Conservation (phyloP, 441 rosid genomes). For the Melastoma candidum region DNA sequence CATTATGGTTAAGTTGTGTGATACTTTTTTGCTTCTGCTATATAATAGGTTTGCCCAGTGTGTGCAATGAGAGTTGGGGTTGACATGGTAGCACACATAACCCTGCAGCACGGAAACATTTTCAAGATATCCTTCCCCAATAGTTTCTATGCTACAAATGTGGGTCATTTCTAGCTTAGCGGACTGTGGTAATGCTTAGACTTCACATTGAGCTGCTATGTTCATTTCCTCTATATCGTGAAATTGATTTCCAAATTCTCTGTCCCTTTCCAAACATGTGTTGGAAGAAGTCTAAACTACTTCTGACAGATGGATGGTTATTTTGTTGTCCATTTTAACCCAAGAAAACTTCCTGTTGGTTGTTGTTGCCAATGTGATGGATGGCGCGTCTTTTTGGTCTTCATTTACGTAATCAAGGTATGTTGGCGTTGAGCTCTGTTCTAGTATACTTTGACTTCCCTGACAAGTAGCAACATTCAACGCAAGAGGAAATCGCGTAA, state of each 20-base stretch:
- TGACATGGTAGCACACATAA: conserved; percentile 34
- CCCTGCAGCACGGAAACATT: conserved; percentile 24
- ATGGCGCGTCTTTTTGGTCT: not conserved
- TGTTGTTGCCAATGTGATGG: not conserved
- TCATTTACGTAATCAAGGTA: too few species aligned
- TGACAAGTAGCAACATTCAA: conserved; percentile 37
- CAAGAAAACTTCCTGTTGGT: too few species aligned
- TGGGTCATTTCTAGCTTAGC: not conserved
- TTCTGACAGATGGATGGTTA: too few species aligned
- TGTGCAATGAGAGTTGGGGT: conserved; percentile 24
- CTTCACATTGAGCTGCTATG: too few species aligned
- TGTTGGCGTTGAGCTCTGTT: too few species aligned
- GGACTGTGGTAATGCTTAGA: too few species aligned
- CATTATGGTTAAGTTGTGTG: not conserved
- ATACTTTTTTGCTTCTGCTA: not conserved
- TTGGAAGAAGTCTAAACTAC: too few species aligned
- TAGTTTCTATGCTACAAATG: not conserved
- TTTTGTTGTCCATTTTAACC: too few species aligned
- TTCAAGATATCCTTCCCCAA: conserved; percentile 34
- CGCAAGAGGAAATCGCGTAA: conserved; percentile 33
- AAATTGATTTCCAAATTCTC: too few species aligned
- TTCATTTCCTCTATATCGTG: too few species aligned
- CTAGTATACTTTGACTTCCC: conserved; percentile 21
- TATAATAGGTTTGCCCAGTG: conserved; percentile 34
- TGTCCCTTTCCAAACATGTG: too few species aligned